phyloP scores from a whole-genome alignment of 306 rosid species.

The Prunus armeniaca region DNA sequence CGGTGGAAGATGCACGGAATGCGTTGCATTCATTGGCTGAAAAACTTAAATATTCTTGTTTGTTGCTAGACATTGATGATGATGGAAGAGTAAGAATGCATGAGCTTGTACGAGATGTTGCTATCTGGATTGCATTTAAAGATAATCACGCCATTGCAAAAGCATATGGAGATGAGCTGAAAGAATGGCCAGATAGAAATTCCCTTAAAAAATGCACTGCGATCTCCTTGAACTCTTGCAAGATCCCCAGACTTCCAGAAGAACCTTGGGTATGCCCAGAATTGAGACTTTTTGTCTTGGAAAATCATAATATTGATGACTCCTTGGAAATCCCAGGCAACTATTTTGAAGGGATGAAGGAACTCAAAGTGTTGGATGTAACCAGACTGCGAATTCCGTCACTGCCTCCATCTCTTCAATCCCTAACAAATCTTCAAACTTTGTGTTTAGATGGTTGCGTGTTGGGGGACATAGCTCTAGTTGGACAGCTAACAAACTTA shows the following conservation, averaged over 20 bases:
- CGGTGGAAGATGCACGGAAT: conserved; percentile 2
- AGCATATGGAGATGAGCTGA: no score
- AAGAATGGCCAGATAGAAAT: no score
- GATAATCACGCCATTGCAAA: background rate
- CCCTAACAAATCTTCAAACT: conserved; percentile 16
- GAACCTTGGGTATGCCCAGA: conserved; percentile 9
- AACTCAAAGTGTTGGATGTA: conserved; percentile 22
- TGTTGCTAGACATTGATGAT: conserved; percentile 7
- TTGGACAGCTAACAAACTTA: conserved; percentile 18
- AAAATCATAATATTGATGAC: no score
- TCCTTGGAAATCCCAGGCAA: background rate
- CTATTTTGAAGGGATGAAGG: conserved; percentile 12
- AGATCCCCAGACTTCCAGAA: conserved; percentile 6
- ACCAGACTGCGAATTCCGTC: background rate
- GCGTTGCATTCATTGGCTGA: background rate
- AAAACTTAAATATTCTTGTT: conserved; percentile 10
- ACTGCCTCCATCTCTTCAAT: conserved; percentile 19
- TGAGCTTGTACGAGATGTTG: conserved; percentile 24
- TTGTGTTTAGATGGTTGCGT: background rate
- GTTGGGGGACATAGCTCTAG: conserved; percentile 1
- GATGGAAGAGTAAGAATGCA: conserved; percentile 8
- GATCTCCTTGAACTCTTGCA: no score
- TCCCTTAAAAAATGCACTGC: no score
- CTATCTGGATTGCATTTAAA: conserved; percentile 10
- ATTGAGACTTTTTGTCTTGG: background rate